Base-by-base conservation (phyloP, 2,329 filamentous ascomycete species). In the Cladosporium oxysporum region DNA sequence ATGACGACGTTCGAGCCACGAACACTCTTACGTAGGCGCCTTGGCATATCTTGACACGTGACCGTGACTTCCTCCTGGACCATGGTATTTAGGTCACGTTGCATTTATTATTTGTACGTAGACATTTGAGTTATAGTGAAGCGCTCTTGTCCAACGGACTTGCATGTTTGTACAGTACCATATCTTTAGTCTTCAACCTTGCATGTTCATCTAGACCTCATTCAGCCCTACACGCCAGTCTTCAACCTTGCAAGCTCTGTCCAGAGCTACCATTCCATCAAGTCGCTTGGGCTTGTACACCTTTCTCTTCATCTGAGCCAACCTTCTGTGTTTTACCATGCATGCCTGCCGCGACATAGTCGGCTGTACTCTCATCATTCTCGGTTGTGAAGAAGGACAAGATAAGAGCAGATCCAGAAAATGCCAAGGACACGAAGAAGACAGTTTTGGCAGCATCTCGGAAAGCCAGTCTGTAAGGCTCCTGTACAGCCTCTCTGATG, bases 301-400 rank as follows among this genome's bases (percentile, higher is more conserved):
- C 58, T 5, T 61, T 61, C 61, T 63, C 61, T 3, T 33, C n/a
- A 0, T 23, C 58, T 26, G 66, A 68, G 16, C 10, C n/a, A 6
- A 59, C 33, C 69, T 70, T 72, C 53, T 68, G 64, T 47, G 58
- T 66, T 44, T 53, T 64, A 6, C 60, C 67, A 55, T 73, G 70
- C n/a, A 71, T 61, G n/a, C 66, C 67, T 26, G 70, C 70, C 11
- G 71, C 71, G 18, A 73, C 70, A 37, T 72, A 71, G 53, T 72
- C 58, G 62, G 69, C 70, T n/a, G 68, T 70, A 41, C 65, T 67
- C 63, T 69, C 68, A 58, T 73, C 70, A 21, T 73, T 73, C 18
- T 72, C 64, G 6, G 70, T 72, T 7, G 70, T 73, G 58, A 73
- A 73, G 47, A 67, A 71, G 2, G 70, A 68, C n/a, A 72, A 47